phyloP scores from a whole-genome alignment of 768 basidiomycete genomes.

The Lactarius hengduanensis region DNA sequence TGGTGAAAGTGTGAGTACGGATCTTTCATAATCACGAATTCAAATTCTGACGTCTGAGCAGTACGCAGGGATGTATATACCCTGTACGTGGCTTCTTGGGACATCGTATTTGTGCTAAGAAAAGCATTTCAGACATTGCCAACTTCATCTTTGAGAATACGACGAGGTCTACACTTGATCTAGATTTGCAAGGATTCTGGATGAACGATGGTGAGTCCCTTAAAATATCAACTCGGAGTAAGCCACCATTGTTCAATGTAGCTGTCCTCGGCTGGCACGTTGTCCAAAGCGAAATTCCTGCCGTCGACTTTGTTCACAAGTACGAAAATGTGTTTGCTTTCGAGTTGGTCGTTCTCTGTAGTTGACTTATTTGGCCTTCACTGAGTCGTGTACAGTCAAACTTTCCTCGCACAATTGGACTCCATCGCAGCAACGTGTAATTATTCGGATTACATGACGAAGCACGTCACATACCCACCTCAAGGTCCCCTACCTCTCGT shows the following conservation, averaged over 20 bases:
- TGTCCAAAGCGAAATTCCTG: constrained; percentile 66
- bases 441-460: constrained; percentile 59
- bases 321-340: constrained; percentile 68
- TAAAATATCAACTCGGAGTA: background rate
- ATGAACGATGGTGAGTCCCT: constrained; percentile 60
- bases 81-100: constrained; percentile 46
- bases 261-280: constrained; percentile 61
- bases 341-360: constrained; percentile 48
- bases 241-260: constrained; percentile 29
- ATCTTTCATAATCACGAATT: background rate
- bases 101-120: background rate
- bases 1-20: constrained; percentile 66
- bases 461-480: constrained; percentile 68
- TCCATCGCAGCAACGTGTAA: constrained; percentile 52
- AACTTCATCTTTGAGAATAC: constrained; percentile 69
- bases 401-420: constrained; percentile 61
- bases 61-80: constrained; percentile 74
- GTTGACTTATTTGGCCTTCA: background rate
- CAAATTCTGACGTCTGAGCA: constrained; percentile 31
- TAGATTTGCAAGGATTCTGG: constrained; percentile 70
- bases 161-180: constrained; percentile 40
- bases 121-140: constrained; percentile 55
- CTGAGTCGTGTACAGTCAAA: constrained; percentile 43
- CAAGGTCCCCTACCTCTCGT: constrained; percentile 65
- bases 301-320: constrained; percentile 71